Percentiles rank a stretch among this genome's conserved stretches.
These are phyloP conservation scores for Alternaria viburni DNA, from an alignment of 2,329 filamentous ascomycete species.

Conservation along the genomic window DNA sequence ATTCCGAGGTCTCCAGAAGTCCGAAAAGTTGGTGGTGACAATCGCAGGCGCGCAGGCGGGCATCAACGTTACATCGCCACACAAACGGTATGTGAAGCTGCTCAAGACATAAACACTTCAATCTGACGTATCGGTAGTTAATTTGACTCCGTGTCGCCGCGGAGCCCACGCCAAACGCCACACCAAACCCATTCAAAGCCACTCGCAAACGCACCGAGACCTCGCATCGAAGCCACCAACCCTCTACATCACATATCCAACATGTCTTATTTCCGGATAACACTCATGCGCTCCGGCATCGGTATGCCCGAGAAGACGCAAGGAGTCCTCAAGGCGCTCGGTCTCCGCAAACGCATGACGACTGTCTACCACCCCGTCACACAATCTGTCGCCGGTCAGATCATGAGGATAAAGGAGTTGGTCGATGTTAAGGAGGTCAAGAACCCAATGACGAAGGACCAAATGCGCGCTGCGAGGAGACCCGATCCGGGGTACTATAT, in stretches of 20 bases:
- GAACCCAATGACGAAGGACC: constrained; percentile 64
- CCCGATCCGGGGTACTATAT: constrained; percentile 83
- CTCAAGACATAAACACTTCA: background rate
- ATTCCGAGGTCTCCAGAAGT: constrained; percentile 1
- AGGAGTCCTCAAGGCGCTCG: constrained; percentile 83
- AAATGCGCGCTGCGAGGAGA: constrained; percentile 74
- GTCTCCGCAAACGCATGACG: constrained; percentile 81
- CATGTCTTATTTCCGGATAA: constrained; percentile 90
- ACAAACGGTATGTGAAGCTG: background rate
- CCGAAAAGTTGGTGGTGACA: constrained; percentile 19
- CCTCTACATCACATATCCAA: background rate
- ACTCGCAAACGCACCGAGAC: constrained; percentile 1
- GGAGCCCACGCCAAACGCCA: background rate
- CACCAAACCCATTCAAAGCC: background rate
- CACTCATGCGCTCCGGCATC: constrained; percentile 86
- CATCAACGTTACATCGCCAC: constrained; percentile 1
- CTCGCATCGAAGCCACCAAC: background rate
- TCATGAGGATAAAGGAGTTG: constrained; percentile 93
- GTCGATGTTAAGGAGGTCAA: constrained; percentile 83
- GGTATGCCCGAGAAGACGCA: constrained; percentile 78
- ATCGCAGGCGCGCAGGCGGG: background rate
- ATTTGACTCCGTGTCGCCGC: background rate
- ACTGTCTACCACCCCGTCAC: constrained; percentile 89
- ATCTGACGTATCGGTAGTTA: background rate
- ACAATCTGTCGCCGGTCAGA: constrained; percentile 82